Evolutionary conservation across 2,329 filamentous ascomycete species (phyloP).

Genomic region (Fusarium sp.): DNA sequence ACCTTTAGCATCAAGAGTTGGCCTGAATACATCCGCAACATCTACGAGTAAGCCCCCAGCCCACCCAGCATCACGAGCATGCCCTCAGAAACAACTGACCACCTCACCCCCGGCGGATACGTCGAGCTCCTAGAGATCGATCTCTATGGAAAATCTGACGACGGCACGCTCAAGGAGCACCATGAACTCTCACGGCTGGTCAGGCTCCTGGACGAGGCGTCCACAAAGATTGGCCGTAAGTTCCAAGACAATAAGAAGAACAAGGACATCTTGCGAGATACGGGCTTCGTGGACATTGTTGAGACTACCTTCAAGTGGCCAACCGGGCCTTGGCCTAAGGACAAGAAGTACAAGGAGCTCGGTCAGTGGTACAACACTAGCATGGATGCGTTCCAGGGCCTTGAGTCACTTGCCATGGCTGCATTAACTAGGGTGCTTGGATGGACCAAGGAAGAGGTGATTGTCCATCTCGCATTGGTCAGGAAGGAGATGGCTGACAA

Average conservation of each 20-base stretch:
- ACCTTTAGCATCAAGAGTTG: conserved; percentile 34
- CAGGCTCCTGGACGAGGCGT: conserved; percentile 19
- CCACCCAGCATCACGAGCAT: fast-evolving
- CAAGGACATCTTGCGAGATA: conserved; percentile 21
- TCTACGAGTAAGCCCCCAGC: conserved; percentile 20
- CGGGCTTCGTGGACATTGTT: conserved; percentile 25
- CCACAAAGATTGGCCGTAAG: conserved; percentile 19
- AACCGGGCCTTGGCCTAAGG: conserved; percentile 24
- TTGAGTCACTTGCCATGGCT: conserved; percentile 21
- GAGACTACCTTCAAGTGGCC: conserved; percentile 38
- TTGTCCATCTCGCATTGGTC: conserved; percentile 19
- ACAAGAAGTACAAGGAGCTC: conserved; percentile 34
- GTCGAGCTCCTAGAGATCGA: conserved; percentile 33
- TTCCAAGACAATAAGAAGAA: conserved; percentile 33
- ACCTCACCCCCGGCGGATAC: conserved; percentile 26
- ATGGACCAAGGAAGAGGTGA: conserved; percentile 22
- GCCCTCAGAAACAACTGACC: neutral
- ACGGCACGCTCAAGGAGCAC: conserved; percentile 10
- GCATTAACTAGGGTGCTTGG: conserved; percentile 25
- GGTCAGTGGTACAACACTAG: conserved; percentile 28
- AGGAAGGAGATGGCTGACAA: conserved; percentile 28
- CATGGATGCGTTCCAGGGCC: conserved; percentile 22
- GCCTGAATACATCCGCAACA: conserved; percentile 6
- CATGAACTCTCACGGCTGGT: conserved; percentile 15
- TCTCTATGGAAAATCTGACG: conserved; percentile 27